Evolutionary conservation across 2,329 filamentous ascomycete species (phyloP).

Genomic region (Fusarium sp.): DNA sequence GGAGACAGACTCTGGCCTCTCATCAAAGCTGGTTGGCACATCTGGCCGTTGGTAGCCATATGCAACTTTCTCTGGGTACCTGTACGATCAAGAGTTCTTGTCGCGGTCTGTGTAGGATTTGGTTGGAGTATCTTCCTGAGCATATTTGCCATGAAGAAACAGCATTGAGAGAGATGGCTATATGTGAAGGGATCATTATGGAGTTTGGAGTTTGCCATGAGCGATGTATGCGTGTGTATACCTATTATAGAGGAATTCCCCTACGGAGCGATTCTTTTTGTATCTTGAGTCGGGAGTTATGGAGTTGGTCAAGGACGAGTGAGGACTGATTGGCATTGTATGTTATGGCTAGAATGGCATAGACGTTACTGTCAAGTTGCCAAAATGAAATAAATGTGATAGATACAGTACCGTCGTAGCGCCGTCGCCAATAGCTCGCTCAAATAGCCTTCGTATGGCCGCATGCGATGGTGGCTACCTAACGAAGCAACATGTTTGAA

Average conservation of each 20-base stretch:
- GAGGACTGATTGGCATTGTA: neutral
- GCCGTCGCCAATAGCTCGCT: no score
- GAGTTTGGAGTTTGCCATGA: conserved; percentile 13
- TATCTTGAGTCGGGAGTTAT: conserved; percentile 13
- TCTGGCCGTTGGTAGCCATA: conserved; percentile 54
- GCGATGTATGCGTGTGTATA: conserved; percentile 1
- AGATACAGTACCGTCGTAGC: neutral
- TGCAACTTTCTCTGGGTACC: conserved; percentile 55
- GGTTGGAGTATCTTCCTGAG: conserved; percentile 55
- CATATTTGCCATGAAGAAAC: conserved; percentile 49
- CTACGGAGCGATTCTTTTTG: conserved; percentile 26
- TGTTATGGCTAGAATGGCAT: neutral
- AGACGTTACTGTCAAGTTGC: neutral
- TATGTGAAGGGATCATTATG: neutral
- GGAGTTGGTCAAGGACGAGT: neutral
- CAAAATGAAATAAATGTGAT: neutral
- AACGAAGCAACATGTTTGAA: no score
- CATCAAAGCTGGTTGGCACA: conserved; percentile 53
- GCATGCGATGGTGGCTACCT: no score
- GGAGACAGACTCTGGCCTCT: conserved; percentile 48
- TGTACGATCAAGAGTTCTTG: conserved; percentile 52
- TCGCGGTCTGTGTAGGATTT: conserved; percentile 53
- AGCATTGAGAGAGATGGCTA: neutral
- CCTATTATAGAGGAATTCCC: conserved; percentile 11
- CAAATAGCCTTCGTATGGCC: no score